These are phyloP conservation scores for Tetracladium setigerum DNA, from an alignment of 495 filamentous ascomycete species.

Conservation along the genomic window DNA sequence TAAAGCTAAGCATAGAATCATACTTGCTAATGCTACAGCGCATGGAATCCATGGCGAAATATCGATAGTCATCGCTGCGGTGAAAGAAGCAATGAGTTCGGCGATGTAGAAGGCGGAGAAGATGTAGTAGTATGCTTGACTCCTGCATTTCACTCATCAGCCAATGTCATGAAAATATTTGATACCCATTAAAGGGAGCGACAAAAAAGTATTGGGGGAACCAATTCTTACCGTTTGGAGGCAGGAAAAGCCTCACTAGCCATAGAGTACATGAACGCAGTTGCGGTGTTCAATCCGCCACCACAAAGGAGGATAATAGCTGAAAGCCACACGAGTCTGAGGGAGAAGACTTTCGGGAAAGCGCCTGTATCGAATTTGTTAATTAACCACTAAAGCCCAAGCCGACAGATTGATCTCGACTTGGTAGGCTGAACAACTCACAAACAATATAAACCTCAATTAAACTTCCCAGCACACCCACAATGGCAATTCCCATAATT, in stretches of 20 bases:
- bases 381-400: too few relatives aligned
- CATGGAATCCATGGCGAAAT: slow-evolving; percentile 22
- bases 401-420: background rate
- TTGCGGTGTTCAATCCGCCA: slow-evolving; percentile 17
- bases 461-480: slow-evolving; percentile 12
- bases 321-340: slow-evolving; percentile 19
- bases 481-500: slow-evolving; percentile 14
- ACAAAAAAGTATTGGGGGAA: background rate
- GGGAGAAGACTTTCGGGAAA: slow-evolving; percentile 13
- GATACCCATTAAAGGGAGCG: too few relatives aligned
- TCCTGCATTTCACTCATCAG: slow-evolving; percentile 3
- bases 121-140: slow-evolving; percentile 21
- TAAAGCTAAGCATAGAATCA: slow-evolving; percentile 10
- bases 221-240: slow-evolving; percentile 6
- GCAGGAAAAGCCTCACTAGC: slow-evolving; percentile 15
- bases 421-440: slow-evolving; percentile 2
- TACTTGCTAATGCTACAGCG: slow-evolving; percentile 9
- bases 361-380: slow-evolving; percentile 11
- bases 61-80: slow-evolving; percentile 15
- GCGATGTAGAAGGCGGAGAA: slow-evolving; percentile 23
- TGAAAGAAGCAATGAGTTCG: slow-evolving; percentile 15
- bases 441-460: slow-evolving; percentile 20
- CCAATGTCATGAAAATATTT: too few relatives aligned
- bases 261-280: slow-evolving; percentile 23
- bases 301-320: slow-evolving; percentile 17